phyloP scores from a whole-genome alignment of 129 eudicot genomes.

The Tanacetum coccineum region DNA sequence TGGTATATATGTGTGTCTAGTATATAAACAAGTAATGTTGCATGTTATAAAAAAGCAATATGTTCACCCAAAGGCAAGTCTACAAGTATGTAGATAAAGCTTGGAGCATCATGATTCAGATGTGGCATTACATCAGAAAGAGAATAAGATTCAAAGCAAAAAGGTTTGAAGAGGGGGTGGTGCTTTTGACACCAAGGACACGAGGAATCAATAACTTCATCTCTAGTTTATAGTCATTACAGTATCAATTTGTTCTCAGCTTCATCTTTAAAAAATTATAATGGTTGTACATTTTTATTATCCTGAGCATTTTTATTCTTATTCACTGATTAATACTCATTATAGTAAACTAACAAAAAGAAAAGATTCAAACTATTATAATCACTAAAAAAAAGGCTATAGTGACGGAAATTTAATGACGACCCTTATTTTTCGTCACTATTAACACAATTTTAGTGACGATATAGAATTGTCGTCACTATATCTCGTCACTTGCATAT shows the following conservation, averaged over 20 bases:
- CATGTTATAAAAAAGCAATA: not conserved
- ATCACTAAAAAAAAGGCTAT: too few relatives aligned
- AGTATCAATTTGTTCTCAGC: not conserved
- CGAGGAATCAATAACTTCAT: conserved; percentile 19
- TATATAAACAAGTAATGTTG: not conserved
- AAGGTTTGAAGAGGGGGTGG: conserved; percentile 3
- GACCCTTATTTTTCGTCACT: too few relatives aligned
- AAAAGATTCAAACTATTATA: too few relatives aligned
- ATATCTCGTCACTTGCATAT: too few relatives aligned
- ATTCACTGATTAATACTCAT: too few relatives aligned
- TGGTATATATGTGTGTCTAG: not conserved
- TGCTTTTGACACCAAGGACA: conserved; percentile 24
- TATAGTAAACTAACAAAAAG: too few relatives aligned
- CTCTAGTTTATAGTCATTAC: conserved; percentile 3
- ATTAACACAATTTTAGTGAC: too few relatives aligned
- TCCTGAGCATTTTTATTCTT: too few relatives aligned
- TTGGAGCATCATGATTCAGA: conserved; percentile 17
- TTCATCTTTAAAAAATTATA: not conserved
- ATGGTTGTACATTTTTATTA: too few relatives aligned
- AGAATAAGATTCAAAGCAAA: conserved; percentile 33
- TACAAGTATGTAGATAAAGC: not conserved
- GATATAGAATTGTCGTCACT: too few relatives aligned
- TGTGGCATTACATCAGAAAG: conserved; percentile 24
- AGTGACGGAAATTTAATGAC: too few relatives aligned
- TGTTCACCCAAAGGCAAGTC: not conserved